These are phyloP conservation scores for Brassica juncea DNA, from an alignment of 345 rosid genomes.

Conservation along the genomic window DNA sequence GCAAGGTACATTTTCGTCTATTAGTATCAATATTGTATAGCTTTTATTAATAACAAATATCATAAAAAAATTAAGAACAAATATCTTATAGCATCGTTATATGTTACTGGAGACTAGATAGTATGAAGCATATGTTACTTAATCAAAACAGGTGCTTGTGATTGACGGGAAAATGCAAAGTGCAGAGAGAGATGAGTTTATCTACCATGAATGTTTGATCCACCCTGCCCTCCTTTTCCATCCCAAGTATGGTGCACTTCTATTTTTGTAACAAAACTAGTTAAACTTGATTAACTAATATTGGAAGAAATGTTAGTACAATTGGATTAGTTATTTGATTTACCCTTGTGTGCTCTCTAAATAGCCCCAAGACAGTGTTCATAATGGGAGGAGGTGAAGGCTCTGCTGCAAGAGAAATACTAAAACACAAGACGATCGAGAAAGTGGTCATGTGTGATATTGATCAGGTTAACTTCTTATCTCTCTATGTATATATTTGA, in stretches of 20 bases:
- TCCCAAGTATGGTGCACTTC: constrained; percentile 49
- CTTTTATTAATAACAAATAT: not conserved
- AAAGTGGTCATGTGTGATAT: constrained; percentile 97
- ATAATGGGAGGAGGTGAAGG: constrained; percentile 99
- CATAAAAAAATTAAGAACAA: not conserved
- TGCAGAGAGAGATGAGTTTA: constrained; percentile 91
- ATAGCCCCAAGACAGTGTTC: constrained; percentile 71
- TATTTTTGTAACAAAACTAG: not conserved
- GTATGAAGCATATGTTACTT: not conserved
- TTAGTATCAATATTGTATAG: not conserved
- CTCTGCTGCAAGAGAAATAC: constrained; percentile 96
- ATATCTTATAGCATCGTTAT: not conserved
- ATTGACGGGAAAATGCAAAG: constrained; percentile 99
- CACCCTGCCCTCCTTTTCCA: constrained; percentile 84
- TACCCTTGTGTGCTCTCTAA: not conserved
- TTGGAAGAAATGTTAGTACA: not conserved
- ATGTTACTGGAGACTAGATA: constrained; percentile 4
- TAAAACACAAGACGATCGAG: constrained; percentile 67
- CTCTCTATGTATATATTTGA: not conserved
- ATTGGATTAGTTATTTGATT: not conserved
- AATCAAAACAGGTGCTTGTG: constrained; percentile 61
- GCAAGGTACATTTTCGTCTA: constrained; percentile 54
- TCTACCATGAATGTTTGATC: constrained; percentile 90
- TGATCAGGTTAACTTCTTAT: constrained; percentile 57
- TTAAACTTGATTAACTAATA: not conserved